Evolutionary conservation across 768 basidiomycete genomes (phyloP).

Genomic region (Atractiella rhizophila): DNA sequence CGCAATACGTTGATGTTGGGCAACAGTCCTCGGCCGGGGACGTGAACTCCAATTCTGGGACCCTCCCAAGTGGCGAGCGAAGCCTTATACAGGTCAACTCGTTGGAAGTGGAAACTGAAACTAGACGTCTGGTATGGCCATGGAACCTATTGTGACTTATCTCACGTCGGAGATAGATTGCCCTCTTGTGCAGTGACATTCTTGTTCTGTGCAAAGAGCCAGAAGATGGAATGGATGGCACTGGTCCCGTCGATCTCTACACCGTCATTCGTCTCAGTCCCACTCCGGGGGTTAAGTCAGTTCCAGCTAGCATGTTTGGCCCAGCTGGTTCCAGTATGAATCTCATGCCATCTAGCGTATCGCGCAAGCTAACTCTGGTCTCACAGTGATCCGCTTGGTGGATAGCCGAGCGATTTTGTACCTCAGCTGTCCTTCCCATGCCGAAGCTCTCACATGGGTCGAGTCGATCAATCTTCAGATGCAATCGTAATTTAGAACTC

Average conservation of each 20-base stretch:
- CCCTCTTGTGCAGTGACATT: conserved; percentile 75
- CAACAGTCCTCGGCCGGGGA: conserved; percentile 2
- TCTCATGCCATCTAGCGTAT: neutral
- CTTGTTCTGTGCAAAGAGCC: conserved; percentile 75
- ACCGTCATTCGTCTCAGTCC: conserved; percentile 81
- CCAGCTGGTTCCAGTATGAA: neutral
- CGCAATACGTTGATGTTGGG: conserved; percentile 46
- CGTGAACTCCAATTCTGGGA: conserved; percentile 13
- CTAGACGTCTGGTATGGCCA: conserved; percentile 24
- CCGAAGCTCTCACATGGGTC: no score
- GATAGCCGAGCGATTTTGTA: conserved; percentile 80
- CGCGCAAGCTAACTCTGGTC: conserved; percentile 2
- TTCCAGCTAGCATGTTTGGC: conserved; percentile 25
- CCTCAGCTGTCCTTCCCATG: conserved; percentile 39
- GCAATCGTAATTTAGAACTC: no score
- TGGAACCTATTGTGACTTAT: conserved; percentile 50
- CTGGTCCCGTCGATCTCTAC: conserved; percentile 66
- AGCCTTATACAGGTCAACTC: conserved; percentile 63
- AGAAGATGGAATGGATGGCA: conserved; percentile 48
- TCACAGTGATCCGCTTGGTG: conserved; percentile 51
- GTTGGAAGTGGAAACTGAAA: conserved; percentile 22
- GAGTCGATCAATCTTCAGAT: no score
- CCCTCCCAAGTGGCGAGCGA: conserved; percentile 45
- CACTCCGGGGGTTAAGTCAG: conserved; percentile 68
- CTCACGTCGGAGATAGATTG: conserved; percentile 30